Conservation (phyloP, 1,284 basidiomycete genomes). For the Boletus smithii region DNA sequence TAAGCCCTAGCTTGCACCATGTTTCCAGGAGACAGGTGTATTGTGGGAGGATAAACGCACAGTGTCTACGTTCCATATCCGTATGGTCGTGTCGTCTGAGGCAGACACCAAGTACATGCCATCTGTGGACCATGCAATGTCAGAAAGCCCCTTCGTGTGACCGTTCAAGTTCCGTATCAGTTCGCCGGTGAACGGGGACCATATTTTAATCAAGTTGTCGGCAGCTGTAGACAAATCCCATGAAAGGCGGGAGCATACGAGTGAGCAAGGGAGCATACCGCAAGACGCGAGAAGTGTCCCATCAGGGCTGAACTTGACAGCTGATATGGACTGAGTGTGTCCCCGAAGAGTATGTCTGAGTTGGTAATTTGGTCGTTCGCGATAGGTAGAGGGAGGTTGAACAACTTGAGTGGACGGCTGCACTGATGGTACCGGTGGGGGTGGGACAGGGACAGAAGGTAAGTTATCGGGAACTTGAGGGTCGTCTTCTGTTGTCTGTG, state of each 20-base stretch:
- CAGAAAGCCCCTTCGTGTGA: slow-evolving; percentile 82
- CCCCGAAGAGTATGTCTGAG: slow-evolving; percentile 63
- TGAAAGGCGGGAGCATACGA: background rate
- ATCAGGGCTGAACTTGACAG: slow-evolving; percentile 82
- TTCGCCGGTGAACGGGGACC: slow-evolving; percentile 75
- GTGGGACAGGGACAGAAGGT: slow-evolving; percentile 37
- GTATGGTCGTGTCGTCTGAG: slow-evolving; percentile 84
- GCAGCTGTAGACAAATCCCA: slow-evolving; percentile 47
- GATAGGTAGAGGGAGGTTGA: slow-evolving; percentile 28
- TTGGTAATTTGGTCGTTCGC: slow-evolving; percentile 68
- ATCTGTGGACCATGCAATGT: slow-evolving; percentile 84
- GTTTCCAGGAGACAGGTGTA: background rate
- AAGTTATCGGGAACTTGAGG: slow-evolving; percentile 65
- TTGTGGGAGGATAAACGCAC: slow-evolving; percentile 41
- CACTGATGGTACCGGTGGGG: slow-evolving; percentile 35
- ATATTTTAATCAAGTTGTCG: slow-evolving; percentile 75
- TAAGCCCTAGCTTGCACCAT: slow-evolving; percentile 48
- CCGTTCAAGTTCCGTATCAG: slow-evolving; percentile 69
- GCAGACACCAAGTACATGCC: slow-evolving; percentile 81
- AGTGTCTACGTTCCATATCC: slow-evolving; percentile 81
- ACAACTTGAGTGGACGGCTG: slow-evolving; percentile 27
- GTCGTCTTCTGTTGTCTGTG: slow-evolving; percentile 80
- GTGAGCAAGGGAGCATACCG: slow-evolving; percentile 45
- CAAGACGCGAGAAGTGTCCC: slow-evolving; percentile 77
- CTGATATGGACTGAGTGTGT: slow-evolving; percentile 74